Evolutionary conservation across 208 protist species (phyloP), one percentile per base, ranked within the genome.

Genomic region (Trypanosoma mega): DNA sequence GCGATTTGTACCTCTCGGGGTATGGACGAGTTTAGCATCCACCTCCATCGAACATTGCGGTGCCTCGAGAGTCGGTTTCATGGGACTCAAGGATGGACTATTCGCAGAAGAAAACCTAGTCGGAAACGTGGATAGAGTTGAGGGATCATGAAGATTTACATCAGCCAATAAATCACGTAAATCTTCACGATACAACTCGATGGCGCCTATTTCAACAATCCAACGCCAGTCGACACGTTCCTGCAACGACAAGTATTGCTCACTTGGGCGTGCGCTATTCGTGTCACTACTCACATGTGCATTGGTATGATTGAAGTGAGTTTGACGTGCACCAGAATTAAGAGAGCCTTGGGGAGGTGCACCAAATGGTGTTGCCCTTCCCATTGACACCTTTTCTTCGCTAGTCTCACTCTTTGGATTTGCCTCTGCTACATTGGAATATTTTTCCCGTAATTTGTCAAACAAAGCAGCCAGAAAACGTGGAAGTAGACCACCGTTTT

Each of bases 161-260:
- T 39, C 12, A 16, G 29, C 59, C 31, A 93, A 44, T 44, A 94
- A 58, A 59, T 94, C 87, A 23, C 70, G 71, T 55, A 94, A 53
- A 27, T 94, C 74, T 54, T 91, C 80, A 44, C 90, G 83, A 72
- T 94, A 91, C 36, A 94, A 51, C 56, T 94, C 83, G 34, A 94
- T 14, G 0, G 81, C 83, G 56, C 78, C 80, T 27, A 93, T 63
- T 8, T 53, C 51, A 16, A 88, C 73, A 5, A 20, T 39, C 49
- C 31, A 52, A 20, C 18, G 12, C 55, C 39, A 11, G n/a, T 51
- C 54, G 37, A 29, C 8, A 26, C 23, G 56, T 63, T 12, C 8
- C 34, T 26, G 16, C 37, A 34, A 21, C 11, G 60, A 20, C 11
- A 3, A 21, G n/a, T 34, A 24, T 44, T 3, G 6, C 11, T 34